Conservation (phyloP, 768 basidiomycete species). For the Coprinopsis strossmayeri region DNA sequence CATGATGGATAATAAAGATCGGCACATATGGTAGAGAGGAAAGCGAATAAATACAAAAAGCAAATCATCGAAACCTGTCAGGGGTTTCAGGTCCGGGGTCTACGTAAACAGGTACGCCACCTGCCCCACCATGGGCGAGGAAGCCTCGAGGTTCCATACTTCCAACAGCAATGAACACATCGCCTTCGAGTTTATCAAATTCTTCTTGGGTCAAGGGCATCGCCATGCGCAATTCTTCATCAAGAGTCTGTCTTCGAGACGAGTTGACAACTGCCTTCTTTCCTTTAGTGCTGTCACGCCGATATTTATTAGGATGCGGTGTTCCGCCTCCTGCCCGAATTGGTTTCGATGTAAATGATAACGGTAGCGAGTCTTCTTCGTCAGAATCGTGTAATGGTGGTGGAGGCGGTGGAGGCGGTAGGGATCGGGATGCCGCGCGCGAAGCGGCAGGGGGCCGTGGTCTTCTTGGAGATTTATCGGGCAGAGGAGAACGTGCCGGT, state of each 20-base stretch:
- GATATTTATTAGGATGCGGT: not conserved
- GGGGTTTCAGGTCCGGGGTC: conserved; percentile 51
- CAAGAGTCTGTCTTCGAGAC: conserved; percentile 42
- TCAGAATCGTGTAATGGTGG: not conserved
- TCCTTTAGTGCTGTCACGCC: not conserved
- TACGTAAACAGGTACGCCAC: conserved; percentile 66
- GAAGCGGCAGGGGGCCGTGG: conserved; percentile 43
- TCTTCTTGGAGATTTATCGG: conserved; percentile 44
- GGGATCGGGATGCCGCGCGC: conserved; percentile 8
- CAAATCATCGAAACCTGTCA: not conserved
- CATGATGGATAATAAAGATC: not conserved
- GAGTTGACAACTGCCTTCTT: not conserved
- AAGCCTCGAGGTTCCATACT: conserved; percentile 52
- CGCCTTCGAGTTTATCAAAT: conserved; percentile 17
- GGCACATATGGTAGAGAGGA: not conserved
- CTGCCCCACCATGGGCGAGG: conserved; percentile 69
- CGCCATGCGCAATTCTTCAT: conserved; percentile 58
- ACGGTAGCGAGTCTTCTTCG: conserved; percentile 15
- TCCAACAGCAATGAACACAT: conserved; percentile 48
- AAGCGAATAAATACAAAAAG: not conserved
- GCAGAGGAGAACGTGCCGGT: conserved; percentile 60
- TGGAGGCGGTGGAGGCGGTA: not conserved
- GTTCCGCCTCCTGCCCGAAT: not conserved
- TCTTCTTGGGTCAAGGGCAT: conserved; percentile 13
- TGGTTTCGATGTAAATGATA: conserved; percentile 17